Evolutionary conservation across 1,284 basidiomycete genomes (phyloP), one percentile per base, ranked within the genome.

Genomic region (Leucoagaricus sp.): DNA sequence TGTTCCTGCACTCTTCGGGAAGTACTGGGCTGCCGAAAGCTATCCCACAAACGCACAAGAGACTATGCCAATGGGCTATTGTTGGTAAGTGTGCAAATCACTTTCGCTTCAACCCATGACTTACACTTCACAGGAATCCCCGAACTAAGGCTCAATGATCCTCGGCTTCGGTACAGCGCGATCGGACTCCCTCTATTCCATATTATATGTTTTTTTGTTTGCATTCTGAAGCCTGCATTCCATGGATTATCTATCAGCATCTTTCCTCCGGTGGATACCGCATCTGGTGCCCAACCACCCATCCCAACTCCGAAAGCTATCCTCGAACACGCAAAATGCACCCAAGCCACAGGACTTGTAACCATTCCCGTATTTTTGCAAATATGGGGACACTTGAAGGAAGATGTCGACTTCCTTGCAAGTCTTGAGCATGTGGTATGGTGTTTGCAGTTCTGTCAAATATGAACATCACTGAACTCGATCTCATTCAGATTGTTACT

Each of bases 181-280:
- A n/a, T n/a, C 5, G 36, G 36, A 8, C 48, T 71, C 8, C 70
- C 71, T 0, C 49, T 66, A 21, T 72, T 72, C 54, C 69, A 72
- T 52, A 57, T 64, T 1, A 38, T 64, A 2, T 67, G 67, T 2
- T 19, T 69, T 7, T 55, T 59, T 28, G 13, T 57, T 0, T 64
- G 68, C 23, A 40, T 71, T 12, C 40, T 70, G 12, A 34, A 60
- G 7, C 62, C 67, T 0, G 12, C 69, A 13, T 70, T 60, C 42
- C 60, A 53, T 8, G 33, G 59, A 2, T 36, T 60, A 2, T 49
- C 59, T 8, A 57, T 65, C 3, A 60, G 63, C 7, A 49, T 72
- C 0, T 72, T 63, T 49, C 68, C 71, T 15, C 71, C 70, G 0
- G 60, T 59, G 2, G 66, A 65, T 15, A 59, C 53, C 5, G 49